These are phyloP conservation scores for Coniochaeta hoffmannii DNA, from an alignment of 2,329 filamentous ascomycete species.

Conservation along the genomic window DNA sequence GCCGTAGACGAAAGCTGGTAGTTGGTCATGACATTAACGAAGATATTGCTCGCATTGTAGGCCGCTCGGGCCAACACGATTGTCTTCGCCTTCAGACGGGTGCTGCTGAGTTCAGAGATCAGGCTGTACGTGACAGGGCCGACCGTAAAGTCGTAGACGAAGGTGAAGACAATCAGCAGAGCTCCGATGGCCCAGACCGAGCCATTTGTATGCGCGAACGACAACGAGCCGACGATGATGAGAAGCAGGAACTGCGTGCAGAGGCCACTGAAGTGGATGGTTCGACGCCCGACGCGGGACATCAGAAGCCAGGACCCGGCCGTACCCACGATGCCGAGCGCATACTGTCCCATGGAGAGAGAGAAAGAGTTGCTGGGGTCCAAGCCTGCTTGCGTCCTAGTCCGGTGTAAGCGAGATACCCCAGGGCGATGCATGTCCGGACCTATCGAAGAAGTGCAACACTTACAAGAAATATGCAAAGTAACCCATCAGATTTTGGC, in stretches of 20 bases:
- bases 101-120: slow-evolving; percentile 35
- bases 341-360: slow-evolving; percentile 39
- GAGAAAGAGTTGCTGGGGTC: slow-evolving; percentile 33
- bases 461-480: slow-evolving; percentile 34
- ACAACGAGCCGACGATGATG: slow-evolving; percentile 30
- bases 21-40: slow-evolving; percentile 19
- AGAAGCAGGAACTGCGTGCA: slow-evolving; percentile 30
- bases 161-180: slow-evolving; percentile 35
- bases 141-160: slow-evolving; percentile 36
- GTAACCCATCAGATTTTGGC: slow-evolving; percentile 42
- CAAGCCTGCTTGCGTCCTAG: slow-evolving; percentile 32
- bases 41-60: slow-evolving; percentile 25
- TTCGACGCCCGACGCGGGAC: slow-evolving; percentile 39
- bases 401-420: background rate
- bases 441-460: too few species aligned
- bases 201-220: slow-evolving; percentile 24
- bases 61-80: slow-evolving; percentile 24
- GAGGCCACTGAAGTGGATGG: slow-evolving; percentile 39
- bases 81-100: slow-evolving; percentile 37
- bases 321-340: slow-evolving; percentile 43
- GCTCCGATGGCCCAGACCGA: slow-evolving; percentile 37
- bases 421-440: too few species aligned
- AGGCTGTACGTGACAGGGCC: slow-evolving; percentile 18
- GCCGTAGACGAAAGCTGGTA: slow-evolving; percentile 36
- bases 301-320: slow-evolving; percentile 43